phyloP scores from a whole-genome alignment of 2,329 filamentous ascomycete genomes.

The Trichophyton schoenleinii region DNA sequence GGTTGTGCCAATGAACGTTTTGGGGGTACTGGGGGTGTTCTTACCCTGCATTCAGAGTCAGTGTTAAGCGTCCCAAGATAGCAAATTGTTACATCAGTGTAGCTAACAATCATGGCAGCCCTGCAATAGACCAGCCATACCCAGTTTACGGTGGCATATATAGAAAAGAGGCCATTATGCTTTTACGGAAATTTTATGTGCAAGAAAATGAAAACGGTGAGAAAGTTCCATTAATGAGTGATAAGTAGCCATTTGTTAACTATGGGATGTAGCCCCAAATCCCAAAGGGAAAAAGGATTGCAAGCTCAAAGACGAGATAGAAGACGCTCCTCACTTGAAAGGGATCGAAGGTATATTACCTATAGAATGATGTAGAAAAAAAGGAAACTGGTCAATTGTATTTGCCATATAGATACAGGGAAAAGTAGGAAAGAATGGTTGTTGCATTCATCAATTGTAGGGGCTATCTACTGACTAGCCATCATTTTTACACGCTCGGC shows the following conservation, averaged over 20 bases:
- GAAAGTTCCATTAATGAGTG: not conserved
- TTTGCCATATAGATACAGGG: constrained; percentile 5
- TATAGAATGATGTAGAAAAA: not conserved
- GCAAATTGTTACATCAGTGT: not conserved
- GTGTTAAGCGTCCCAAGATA: constrained; percentile 16
- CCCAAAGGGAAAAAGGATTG: constrained; percentile 52
- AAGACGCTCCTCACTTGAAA: constrained; percentile 6
- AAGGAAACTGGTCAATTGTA: constrained; percentile 1
- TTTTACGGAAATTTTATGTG: constrained; percentile 88
- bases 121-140: constrained; percentile 64
- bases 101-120: constrained; percentile 32
- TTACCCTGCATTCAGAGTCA: constrained; percentile 66
- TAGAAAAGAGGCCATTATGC: constrained; percentile 81
- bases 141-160: constrained; percentile 78
- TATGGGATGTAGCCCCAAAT: constrained; percentile 40
- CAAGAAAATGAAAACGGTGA: constrained; percentile 84
- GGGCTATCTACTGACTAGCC: not conserved
- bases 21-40: constrained; percentile 86
- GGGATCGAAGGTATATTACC: not conserved
- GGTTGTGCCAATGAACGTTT: constrained; percentile 95
- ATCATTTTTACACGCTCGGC: constrained; percentile 45
- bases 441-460: not conserved
- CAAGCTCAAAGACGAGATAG: constrained; percentile 49
- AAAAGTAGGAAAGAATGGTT: not conserved
- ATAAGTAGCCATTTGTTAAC: not conserved